Evolutionary conservation across 2,329 filamentous ascomycete genomes (phyloP), one percentile per base, ranked within the genome.

Genomic region (Myriosclerotinia duriaeana): DNA sequence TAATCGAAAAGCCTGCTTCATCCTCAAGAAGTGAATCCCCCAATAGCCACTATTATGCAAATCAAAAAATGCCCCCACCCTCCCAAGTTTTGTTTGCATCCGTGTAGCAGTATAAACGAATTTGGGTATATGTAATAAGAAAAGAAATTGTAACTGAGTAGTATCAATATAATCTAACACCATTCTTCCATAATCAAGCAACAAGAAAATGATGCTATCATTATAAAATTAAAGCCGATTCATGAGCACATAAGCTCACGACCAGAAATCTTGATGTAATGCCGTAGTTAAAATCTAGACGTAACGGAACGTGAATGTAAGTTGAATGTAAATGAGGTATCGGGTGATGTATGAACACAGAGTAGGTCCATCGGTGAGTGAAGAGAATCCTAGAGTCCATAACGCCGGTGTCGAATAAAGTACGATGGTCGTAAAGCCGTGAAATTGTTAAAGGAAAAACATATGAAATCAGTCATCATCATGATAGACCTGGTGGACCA

Each of bases 351-450:
- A 55, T 30, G 36, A 46, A 53, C 50, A 34, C 36, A 58, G 40
- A 48, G 42, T 67, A n/a, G 54, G 54, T 30, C 53, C 54, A 54
- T 42, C 52, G 46, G 30, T 46, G 26, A 61, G 22, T 22, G 36
- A 66, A 66, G 17, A n/a, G 17, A 61, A 36, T 60, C 50, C 42
- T 38, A 30, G 20, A 69, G 54, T 68, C 71, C 67, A 58, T 52
- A 72, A 76, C 74, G 72, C 75, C 74, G 56, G 67, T 63, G 46
- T 71, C 70, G 62, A 69, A 70, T 58, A 62, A 66, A 66, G 50
- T 54, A 72, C 70, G 70, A 71, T 72, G 69, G 64, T 75, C 74
- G 71, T 75, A 69, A 75, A 72, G 69, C 75, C 73, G 68, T 75
- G 66, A 66, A 70, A 71, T 53, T 66, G 65, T 64, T 66, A 63